phyloP scores from a whole-genome alignment of 2,329 filamentous ascomycete genomes.

The Ophiostoma himal-ulmi region DNA sequence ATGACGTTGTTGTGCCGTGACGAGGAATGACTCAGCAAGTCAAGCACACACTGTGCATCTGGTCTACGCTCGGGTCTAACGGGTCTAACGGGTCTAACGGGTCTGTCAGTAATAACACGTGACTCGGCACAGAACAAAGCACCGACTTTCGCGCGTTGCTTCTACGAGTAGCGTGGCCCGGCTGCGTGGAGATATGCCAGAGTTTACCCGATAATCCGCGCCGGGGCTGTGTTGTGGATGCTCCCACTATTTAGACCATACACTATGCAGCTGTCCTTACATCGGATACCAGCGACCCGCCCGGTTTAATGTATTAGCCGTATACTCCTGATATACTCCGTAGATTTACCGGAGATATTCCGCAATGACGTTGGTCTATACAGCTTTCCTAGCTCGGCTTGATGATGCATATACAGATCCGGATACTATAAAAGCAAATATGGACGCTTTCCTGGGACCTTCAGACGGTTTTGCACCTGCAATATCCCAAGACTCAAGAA shows the following conservation, averaged over 20 bases:
- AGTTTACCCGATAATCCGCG: not conserved
- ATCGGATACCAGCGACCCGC: no score
- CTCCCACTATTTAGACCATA: no score
- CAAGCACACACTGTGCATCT: no score
- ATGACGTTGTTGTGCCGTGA: not conserved
- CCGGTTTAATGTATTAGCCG: not conserved
- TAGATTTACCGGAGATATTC: constrained; percentile 9
- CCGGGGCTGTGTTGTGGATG: not conserved
- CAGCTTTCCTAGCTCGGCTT: not conserved
- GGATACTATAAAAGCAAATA: not conserved
- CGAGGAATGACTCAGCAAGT: no score
- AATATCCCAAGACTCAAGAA: not conserved
- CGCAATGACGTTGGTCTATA: not conserved
- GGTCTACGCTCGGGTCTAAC: no score
- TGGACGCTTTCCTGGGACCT: not conserved
- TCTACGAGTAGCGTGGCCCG: no score
- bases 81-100: no score
- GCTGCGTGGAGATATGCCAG: no score
- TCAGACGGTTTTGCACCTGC: not conserved
- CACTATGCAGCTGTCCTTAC: not conserved
- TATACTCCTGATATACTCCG: not conserved
- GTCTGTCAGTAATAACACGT: no score
- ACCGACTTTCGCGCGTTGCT: no score
- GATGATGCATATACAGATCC: not conserved
- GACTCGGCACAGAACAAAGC: no score